Evolutionary conservation across 305 asterid species (phyloP), one percentile per base, ranked within the genome.

Genomic region (Fraxinus greggii): DNA sequence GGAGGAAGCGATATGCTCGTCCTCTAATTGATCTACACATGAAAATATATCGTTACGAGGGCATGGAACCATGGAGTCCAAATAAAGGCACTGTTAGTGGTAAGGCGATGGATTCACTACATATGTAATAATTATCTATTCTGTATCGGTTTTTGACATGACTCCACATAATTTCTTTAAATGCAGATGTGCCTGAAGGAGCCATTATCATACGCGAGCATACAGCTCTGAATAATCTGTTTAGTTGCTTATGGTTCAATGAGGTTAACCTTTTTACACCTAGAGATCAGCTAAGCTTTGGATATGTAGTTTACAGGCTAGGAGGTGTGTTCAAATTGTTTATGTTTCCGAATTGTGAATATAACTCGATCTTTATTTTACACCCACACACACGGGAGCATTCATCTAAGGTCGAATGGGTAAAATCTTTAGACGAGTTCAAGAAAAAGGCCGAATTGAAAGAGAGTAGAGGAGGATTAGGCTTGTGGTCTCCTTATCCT

Each of bases 161-260:
- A 67, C 10, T 1, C 7, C 5, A 76, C 81, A 76, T 17, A 76
- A 28, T 7, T 48, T 61, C 51, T 69, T 13, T 61, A 35, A 83
- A 77, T 87, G 91, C 93, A 96, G 99, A 94, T 90, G 98, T 96
- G 83, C 98, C 98, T 33, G 99, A 96, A 93, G 99, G 99, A 82
- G 99, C 98, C 2, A 83, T 94, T 85, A 96, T 96, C 86, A 88
- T 96, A 51, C 95, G 99, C 1, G 98, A 96, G 82, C 98, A 96
- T 65, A 93, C 99, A 15, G 86, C 92, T 3, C 31, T 93, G 82
- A 96, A 88, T 80, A 93, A 96, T 82, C 91, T 96, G 83, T 93
- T 94, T 78, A 94, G 98, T 86, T 96, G 99, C 92, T 90, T 96
- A 80, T 96, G 99, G 99, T 96, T 93, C 94, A 94, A 96, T 5